A percentile compares a stretch with the other conserved stretches of the same genome.
Evolutionary conservation across 768 basidiomycete species (phyloP).

Genomic region (Rossbeevera mucosa): DNA sequence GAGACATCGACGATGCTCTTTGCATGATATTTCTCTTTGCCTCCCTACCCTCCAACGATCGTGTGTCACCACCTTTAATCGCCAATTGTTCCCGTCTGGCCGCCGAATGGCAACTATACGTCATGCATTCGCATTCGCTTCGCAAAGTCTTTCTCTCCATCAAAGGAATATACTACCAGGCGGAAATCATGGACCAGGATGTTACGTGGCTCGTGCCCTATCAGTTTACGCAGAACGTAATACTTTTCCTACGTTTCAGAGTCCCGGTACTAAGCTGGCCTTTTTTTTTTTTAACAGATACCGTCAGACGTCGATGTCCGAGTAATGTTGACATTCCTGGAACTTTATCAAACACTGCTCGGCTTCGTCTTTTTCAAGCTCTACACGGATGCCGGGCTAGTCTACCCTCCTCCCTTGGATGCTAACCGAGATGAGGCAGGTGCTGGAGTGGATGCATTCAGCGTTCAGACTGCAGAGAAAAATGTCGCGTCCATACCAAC

Average conservation of each 20-base stretch:
- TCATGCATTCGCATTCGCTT: conserved; percentile 81
- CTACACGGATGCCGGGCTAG: conserved; percentile 88
- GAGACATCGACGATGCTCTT: conserved; percentile 95
- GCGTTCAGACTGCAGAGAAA: conserved; percentile 50
- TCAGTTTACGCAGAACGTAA: conserved; percentile 91
- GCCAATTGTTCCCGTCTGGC: conserved; percentile 88
- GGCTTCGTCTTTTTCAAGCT: conserved; percentile 97
- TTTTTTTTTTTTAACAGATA: conserved; percentile 62
- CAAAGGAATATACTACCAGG: conserved; percentile 98
- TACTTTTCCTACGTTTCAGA: conserved; percentile 20
- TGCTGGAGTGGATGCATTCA: conserved; percentile 87
- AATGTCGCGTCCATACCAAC: conserved; percentile 17
- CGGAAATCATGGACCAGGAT: conserved; percentile 87
- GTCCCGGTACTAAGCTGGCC: conserved; percentile 7
- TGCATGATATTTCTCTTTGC: conserved; percentile 95
- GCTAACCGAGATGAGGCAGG: conserved; percentile 73
- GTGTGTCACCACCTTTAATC: conserved; percentile 76
- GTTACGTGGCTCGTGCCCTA: conserved; percentile 97
- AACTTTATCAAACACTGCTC: conserved; percentile 94
- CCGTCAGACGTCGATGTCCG: conserved; percentile 95
- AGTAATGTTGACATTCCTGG: conserved; percentile 96
- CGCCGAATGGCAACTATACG: conserved; percentile 95
- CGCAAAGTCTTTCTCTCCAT: conserved; percentile 94
- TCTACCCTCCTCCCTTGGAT: conserved; percentile 95
- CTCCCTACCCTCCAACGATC: conserved; percentile 79